A percentile compares a stretch with the other conserved stretches of the same genome.
phyloP scores from a whole-genome alignment of 371 early-diverging fungal genomes.

The Mortierella sp. region DNA sequence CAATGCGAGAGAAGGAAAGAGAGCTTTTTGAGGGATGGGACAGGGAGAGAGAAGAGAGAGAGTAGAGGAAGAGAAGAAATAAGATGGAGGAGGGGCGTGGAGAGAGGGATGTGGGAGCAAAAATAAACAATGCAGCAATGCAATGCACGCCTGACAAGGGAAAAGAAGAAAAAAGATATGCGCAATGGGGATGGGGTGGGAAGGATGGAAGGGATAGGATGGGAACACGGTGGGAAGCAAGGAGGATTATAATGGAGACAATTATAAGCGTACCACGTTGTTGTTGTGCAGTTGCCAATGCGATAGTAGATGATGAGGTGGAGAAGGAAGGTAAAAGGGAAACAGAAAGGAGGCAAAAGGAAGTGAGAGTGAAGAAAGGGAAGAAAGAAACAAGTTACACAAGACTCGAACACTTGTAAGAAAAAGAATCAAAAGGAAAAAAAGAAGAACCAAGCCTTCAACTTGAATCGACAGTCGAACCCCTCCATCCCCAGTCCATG shows the following conservation, averaged over 20 bases:
- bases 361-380: neutral
- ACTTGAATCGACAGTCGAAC: no score
- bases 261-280: neutral
- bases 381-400: neutral
- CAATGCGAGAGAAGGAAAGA: neutral
- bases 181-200: neutral
- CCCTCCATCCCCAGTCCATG: neutral
- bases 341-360: conserved; percentile 4
- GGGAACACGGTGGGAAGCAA: neutral
- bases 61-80: neutral
- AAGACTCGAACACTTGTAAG: neutral
- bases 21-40: no score
- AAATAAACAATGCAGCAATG: conserved; percentile 6
- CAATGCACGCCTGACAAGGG: neutral
- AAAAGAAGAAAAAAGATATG: neutral
- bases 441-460: neutral
- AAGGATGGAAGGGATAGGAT: neutral
- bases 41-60: neutral
- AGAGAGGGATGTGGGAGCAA: neutral
- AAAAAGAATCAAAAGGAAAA: neutral
- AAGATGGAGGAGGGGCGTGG: no score
- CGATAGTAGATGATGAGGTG: neutral
- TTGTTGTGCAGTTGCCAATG: no score
- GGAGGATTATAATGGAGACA: neutral
- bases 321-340: neutral